These are phyloP conservation scores for Pisolithus sp. DNA, from an alignment of 768 basidiomycete species.

Conservation along the genomic window DNA sequence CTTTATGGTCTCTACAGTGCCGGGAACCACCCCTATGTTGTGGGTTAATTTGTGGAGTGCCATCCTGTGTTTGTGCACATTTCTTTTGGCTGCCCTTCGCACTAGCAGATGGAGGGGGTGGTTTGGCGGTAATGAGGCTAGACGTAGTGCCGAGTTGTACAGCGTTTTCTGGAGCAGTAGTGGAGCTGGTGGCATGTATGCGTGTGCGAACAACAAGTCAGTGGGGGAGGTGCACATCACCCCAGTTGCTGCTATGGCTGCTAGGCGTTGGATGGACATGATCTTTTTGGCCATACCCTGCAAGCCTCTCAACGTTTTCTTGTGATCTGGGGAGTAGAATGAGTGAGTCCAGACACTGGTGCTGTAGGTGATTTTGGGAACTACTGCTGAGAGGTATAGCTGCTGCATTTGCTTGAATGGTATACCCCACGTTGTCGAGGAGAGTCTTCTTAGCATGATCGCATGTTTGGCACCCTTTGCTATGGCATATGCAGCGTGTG, in stretches of 20 bases:
- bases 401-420: not conserved
- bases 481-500: not conserved
- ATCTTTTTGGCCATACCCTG: slow-evolving; percentile 2
- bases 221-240: slow-evolving; percentile 8
- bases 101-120: slow-evolving; percentile 5
- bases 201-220: slow-evolving; percentile 16
- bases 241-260: slow-evolving; percentile 3
- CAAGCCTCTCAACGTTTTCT: not conserved
- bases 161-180: not conserved
- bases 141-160: not conserved
- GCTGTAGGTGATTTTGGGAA: slow-evolving; percentile 10
- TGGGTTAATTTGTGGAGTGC: no score
- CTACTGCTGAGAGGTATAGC: not conserved
- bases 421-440: not conserved
- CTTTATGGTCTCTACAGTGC: slow-evolving; percentile 12
- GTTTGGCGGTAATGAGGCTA: not conserved
- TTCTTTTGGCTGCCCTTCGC: not conserved
- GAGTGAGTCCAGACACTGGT: slow-evolving; percentile 7
- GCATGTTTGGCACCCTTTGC: not conserved
- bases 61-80: not conserved
- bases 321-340: slow-evolving; percentile 1
- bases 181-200: slow-evolving; percentile 13
- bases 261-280: not conserved
- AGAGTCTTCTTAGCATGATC: not conserved
- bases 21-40: no score